phyloP scores from a whole-genome alignment of 495 filamentous ascomycete species.

The Pseudoneurospora amorphoporcata region DNA sequence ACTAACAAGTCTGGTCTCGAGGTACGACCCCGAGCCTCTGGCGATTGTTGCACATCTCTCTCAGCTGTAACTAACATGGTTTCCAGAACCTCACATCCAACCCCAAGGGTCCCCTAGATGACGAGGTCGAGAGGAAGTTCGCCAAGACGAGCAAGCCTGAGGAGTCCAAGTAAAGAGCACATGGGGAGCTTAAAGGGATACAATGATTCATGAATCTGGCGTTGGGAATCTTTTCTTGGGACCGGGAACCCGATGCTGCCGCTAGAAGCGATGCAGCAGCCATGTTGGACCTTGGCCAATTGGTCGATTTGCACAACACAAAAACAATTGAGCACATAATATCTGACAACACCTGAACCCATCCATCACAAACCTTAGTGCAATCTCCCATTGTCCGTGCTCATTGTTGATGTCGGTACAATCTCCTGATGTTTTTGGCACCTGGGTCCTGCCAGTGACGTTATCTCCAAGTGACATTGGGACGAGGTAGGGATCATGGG shows the following conservation, averaged over 20 bases:
- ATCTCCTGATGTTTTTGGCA: background rate
- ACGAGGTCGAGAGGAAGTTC: constrained; percentile 56
- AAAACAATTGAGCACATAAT: background rate
- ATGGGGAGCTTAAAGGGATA: background rate
- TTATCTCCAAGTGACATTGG: background rate
- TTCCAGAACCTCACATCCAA: constrained; percentile 48
- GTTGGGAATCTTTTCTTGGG: constrained; percentile 5
- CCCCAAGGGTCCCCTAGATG: constrained; percentile 60
- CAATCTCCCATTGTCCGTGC: background rate
- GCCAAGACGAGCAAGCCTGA: constrained; percentile 26
- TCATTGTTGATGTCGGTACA: background rate
- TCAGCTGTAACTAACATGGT: constrained; percentile 5
- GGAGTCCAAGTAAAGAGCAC: background rate
- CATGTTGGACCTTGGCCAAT: background rate
- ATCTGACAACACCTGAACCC: background rate
- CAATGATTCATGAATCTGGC: background rate
- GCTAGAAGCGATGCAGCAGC: background rate
- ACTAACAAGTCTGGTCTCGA: constrained; percentile 36
- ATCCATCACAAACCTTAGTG: background rate
- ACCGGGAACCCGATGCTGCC: background rate
- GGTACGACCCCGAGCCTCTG: constrained; percentile 16
- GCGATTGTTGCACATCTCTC: background rate
- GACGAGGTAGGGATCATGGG: background rate
- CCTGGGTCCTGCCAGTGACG: background rate
- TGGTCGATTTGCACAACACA: background rate